These are phyloP conservation scores for Rhodotorula mucilaginosa DNA, from an alignment of 1,284 basidiomycete species.

Conservation along the genomic window DNA sequence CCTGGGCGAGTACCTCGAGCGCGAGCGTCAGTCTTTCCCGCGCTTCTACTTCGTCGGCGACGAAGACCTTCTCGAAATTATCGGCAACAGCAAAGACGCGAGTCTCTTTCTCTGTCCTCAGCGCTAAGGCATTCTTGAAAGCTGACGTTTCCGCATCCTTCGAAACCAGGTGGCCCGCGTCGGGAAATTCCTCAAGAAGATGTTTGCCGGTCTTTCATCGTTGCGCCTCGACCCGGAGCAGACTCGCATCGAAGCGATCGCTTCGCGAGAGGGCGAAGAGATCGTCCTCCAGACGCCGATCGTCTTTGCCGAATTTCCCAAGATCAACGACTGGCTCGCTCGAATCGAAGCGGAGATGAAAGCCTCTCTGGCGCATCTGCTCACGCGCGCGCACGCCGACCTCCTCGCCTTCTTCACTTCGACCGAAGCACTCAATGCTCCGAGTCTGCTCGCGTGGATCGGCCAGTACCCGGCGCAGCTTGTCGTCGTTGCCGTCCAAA, in stretches of 20 bases:
- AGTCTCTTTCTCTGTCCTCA: background rate
- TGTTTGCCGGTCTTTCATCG: conserved; percentile 97
- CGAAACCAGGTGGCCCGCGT: conserved; percentile 70
- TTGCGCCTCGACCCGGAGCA: conserved; percentile 79
- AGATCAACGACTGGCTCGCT: conserved; percentile 98
- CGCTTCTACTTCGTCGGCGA: conserved; percentile 99
- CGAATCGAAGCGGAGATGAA: conserved; percentile 92
- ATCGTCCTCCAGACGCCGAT: conserved; percentile 81
- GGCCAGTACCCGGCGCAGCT: conserved; percentile 92
- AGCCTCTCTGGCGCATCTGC: conserved; percentile 76
- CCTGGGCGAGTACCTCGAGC: conserved; percentile 95
- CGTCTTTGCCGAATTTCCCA: conserved; percentile 83
- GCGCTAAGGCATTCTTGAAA: background rate
- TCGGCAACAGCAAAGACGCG: conserved; percentile 94
- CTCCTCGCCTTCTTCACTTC: conserved; percentile 77
- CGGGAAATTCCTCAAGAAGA: conserved; percentile 99
- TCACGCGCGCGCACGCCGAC: conserved; percentile 75
- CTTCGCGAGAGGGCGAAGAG: conserved; percentile 91
- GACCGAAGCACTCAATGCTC: conserved; percentile 52
- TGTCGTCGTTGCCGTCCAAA: conserved; percentile 88
- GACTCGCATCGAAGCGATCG: conserved; percentile 82
- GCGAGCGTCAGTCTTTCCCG: conserved; percentile 95
- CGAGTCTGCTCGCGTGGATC: conserved; percentile 82
- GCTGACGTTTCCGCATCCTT: background rate
- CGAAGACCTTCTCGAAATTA: conserved; percentile 97